Evolutionary conservation across 2,329 filamentous ascomycete genomes (phyloP).

Genomic region (Leptographium wingfieldii): DNA sequence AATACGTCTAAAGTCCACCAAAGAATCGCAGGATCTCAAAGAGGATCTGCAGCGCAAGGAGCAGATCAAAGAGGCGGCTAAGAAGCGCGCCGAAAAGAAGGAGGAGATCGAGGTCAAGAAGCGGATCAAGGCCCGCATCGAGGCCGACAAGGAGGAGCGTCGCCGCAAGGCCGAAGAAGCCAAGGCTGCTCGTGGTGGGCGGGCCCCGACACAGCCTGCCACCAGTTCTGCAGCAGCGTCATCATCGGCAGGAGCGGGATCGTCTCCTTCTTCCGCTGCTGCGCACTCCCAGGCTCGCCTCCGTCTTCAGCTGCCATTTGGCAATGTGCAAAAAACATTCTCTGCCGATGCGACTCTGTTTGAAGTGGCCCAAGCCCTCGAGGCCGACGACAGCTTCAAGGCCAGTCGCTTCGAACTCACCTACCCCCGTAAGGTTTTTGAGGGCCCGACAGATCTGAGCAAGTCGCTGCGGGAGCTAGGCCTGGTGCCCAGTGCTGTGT

Average conservation of each 20-base stretch:
- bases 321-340: constrained; percentile 73
- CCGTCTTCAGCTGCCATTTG: constrained; percentile 57
- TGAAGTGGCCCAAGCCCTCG: constrained; percentile 70
- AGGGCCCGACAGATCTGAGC: constrained; percentile 59
- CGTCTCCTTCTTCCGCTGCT: constrained; percentile 42
- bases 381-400: constrained; percentile 54
- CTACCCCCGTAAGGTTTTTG: constrained; percentile 75
- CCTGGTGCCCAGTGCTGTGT: constrained; percentile 76
- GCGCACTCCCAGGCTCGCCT: constrained; percentile 67
- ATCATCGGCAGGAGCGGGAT: constrained; percentile 22
- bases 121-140: constrained; percentile 84
- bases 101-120: constrained; percentile 78
- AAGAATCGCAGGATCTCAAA: constrained; percentile 77
- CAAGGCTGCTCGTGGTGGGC: constrained; percentile 78
- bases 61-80: constrained; percentile 78
- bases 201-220: constrained; percentile 26
- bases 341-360: constrained; percentile 85
- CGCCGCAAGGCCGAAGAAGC: constrained; percentile 73
- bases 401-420: constrained; percentile 73
- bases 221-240: constrained; percentile 24
- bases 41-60: constrained; percentile 82
- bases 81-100: constrained; percentile 77
- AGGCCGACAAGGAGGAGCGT: constrained; percentile 84
- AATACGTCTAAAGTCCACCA: constrained; percentile 76
- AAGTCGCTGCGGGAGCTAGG: constrained; percentile 90